phyloP scores from a whole-genome alignment of 768 basidiomycete species.

The Suillus subalutaceus region DNA sequence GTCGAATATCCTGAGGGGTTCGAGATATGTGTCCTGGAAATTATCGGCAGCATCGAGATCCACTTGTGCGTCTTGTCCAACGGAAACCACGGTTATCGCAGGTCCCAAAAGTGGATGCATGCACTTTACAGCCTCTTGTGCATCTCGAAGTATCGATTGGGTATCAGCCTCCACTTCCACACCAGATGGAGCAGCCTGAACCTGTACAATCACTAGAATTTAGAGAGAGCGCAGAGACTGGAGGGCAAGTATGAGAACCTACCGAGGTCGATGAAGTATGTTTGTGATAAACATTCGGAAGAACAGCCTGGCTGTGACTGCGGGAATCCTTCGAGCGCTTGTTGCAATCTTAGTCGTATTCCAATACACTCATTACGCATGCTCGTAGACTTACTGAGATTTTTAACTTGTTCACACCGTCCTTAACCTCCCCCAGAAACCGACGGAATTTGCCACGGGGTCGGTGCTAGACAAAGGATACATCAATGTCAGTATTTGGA shows the following conservation, averaged over 20 bases:
- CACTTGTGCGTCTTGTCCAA: background rate
- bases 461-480: background rate
- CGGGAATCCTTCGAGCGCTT: background rate
- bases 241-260: background rate
- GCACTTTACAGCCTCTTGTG: background rate
- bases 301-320: background rate
- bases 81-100: background rate
- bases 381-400: background rate
- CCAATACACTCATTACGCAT: background rate
- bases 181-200: no score
- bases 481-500: background rate
- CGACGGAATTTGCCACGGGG: background rate
- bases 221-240: background rate
- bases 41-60: background rate
- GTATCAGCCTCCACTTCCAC: background rate
- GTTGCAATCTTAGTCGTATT: background rate
- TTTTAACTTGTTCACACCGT: background rate
- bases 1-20: background rate
- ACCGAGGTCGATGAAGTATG: background rate
- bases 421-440: background rate
- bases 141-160: background rate
- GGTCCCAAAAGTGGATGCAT: background rate
- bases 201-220: background rate
- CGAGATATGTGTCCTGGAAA: background rate
- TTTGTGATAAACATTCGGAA: no score